Base-by-base conservation (phyloP, 495 filamentous ascomycete species). In the Aspergillus heteromorphus region DNA sequence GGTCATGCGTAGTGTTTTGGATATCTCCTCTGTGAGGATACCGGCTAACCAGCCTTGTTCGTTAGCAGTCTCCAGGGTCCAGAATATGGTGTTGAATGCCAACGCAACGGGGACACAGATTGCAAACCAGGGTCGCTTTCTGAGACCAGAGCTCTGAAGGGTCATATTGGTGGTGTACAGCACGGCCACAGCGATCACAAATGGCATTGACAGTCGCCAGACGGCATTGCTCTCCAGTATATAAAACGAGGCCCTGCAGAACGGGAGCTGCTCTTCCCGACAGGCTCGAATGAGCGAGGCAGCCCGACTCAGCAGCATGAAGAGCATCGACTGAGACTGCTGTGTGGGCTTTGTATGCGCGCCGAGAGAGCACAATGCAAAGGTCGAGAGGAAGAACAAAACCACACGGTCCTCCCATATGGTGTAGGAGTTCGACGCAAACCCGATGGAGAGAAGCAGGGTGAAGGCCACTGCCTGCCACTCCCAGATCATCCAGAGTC, bases 381-480 rank as follows among this genome's bases (percentile, higher is more conserved):
- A 96, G 0, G 91, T 92, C 4, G 82, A 79, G 51, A 96, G 81
- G 73, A 96, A 90, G 71, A 91, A 92, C 2, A 91, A 73, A 13
- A 93, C 76, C 45, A 95, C 93, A 13, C 89, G 86, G 57, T 96
- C 93, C 73, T 97, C 92, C 92, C 93, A 97, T 58, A 97, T 92
- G 9, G 91, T 96, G 71, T 89, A 97, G 2, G 92, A 96, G 67
- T 97, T 97, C 4, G 92, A 91, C 0, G 90, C 92, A 69, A 96
- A 97, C 31, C 91, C 92, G 59, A 87, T 72, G n/a, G 88, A 92
- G 62, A 92, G 88, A 57, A 83, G 81, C 30, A 88, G 63, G 0
- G 90, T 91, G 57, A 95, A 87, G 25, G 90, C 65, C 38, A 91
- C 67, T 1, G 87, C 84, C 51, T 95, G 74, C 83, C 87, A 88